Evolutionary conservation across 225 moss, liverwort and hornwort species (phyloP).

Genomic region (Physcomitrellopsis africana): DNA sequence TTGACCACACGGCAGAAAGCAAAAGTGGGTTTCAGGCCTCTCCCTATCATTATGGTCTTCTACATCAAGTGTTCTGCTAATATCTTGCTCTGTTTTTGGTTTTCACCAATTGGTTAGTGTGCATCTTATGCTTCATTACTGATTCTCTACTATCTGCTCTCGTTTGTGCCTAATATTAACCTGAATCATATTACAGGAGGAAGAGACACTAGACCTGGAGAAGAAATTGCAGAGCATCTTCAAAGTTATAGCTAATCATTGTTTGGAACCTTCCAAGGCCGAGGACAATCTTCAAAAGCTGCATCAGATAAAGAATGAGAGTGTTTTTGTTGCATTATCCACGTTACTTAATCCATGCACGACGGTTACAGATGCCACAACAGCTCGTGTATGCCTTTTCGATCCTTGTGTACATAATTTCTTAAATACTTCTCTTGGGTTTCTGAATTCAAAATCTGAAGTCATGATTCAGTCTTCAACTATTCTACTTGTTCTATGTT

Average conservation of each 20-base stretch:
- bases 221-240: conserved; percentile 78
- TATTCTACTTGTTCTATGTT: neutral
- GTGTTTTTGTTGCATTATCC: conserved; percentile 65
- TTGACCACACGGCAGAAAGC: conserved; percentile 69
- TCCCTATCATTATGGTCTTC: neutral
- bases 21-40: conserved; percentile 53
- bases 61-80: conserved; percentile 1
- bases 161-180: neutral
- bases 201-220: conserved; percentile 75
- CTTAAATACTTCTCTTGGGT: neutral
- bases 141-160: neutral
- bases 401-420: conserved; percentile 14
- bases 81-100: neutral
- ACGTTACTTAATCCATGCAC: conserved; percentile 64
- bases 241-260: conserved; percentile 64
- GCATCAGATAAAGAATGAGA: conserved; percentile 90
- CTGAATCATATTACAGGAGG: conserved; percentile 57
- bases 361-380: conserved; percentile 52
- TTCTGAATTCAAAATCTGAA: neutral
- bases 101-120: neutral
- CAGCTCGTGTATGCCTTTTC: conserved; percentile 57
- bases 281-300: conserved; percentile 83
- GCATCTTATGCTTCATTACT: neutral
- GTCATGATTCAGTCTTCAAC: no score
- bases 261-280: conserved; percentile 73